A percentile compares a stretch with the other conserved stretches of the same genome.
Conservation (phyloP, 768 basidiomycete genomes). For the Sarcodon aspratus region DNA sequence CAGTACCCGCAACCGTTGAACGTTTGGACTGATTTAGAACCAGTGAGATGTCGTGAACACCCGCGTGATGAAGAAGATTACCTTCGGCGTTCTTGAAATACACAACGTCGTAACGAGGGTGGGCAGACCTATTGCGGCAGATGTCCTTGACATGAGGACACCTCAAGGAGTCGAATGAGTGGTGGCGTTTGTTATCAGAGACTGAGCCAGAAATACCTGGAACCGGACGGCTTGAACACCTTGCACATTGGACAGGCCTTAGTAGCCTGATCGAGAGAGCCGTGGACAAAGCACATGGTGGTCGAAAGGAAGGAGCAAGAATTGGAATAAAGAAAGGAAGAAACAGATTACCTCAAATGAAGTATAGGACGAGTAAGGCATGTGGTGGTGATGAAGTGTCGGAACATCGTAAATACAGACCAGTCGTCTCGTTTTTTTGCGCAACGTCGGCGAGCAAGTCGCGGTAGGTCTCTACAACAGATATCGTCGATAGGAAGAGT, state of each 20-base stretch:
- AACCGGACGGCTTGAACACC: constrained; percentile 52
- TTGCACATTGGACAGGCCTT: constrained; percentile 77
- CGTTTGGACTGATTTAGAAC: constrained; percentile 42
- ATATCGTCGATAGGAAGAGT: too few relatives aligned
- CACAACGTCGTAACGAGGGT: constrained; percentile 69
- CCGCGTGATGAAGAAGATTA: constrained; percentile 20
- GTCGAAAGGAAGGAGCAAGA: constrained; percentile 9
- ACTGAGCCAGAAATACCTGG: constrained; percentile 31
- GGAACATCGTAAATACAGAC: constrained; percentile 20
- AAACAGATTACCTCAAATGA: not conserved
- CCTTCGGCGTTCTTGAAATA: constrained; percentile 86
- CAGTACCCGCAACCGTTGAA: constrained; percentile 87
- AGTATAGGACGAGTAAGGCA: too few relatives aligned
- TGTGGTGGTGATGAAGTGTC: constrained; percentile 17
- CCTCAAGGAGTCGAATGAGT: constrained; percentile 26
- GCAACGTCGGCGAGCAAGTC: too few relatives aligned
- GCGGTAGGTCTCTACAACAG: too few relatives aligned
- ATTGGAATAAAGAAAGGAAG: constrained; percentile 12
- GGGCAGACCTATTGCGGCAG: constrained; percentile 62
- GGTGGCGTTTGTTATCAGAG: constrained; percentile 7
- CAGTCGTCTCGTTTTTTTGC: constrained; percentile 21
- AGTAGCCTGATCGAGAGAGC: constrained; percentile 57
- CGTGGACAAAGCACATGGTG: constrained; percentile 65
- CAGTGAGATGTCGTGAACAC: constrained; percentile 6
- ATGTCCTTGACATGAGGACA: constrained; percentile 70